Evolutionary conservation across 495 filamentous ascomycete species (phyloP).

Genomic region (Hyaloscypha bicolor): DNA sequence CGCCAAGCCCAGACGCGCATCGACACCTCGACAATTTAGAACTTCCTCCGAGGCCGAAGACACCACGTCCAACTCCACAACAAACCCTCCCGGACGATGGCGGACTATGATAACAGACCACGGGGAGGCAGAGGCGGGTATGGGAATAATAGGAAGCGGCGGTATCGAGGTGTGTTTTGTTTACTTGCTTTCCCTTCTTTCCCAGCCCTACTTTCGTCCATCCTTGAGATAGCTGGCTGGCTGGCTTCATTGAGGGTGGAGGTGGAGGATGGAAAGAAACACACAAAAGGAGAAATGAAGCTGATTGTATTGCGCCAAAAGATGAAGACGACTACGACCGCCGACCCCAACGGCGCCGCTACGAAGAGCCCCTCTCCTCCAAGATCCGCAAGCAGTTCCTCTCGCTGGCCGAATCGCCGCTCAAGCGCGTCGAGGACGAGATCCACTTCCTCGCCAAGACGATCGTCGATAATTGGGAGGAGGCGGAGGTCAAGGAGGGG

Average conservation of each 20-base stretch:
- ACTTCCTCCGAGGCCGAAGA: not conserved
- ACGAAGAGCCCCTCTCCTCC: slow-evolving; percentile 74
- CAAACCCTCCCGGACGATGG: slow-evolving; percentile 50
- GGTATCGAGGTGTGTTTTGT: slow-evolving; percentile 51
- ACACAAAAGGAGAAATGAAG: not conserved
- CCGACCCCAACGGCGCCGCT: slow-evolving; percentile 73
- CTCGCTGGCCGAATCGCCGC: slow-evolving; percentile 81
- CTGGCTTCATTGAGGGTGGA: not conserved
- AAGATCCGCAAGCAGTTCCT: slow-evolving; percentile 81
- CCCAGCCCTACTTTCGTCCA: not conserved
- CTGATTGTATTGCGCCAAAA: slow-evolving; percentile 32
- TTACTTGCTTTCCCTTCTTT: slow-evolving; percentile 16
- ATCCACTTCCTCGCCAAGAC: slow-evolving; percentile 72
- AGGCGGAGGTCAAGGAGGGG: slow-evolving; percentile 67
- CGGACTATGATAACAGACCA: slow-evolving; percentile 70
- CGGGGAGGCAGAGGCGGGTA: slow-evolving; percentile 57
- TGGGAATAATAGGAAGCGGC: slow-evolving; percentile 69
- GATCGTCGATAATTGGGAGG: slow-evolving; percentile 78
- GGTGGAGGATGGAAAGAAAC: not conserved
- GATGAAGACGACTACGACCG: slow-evolving; percentile 77
- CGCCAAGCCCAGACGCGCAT: slow-evolving; percentile 2
- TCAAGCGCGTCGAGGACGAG: slow-evolving; percentile 81
- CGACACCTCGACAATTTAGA: not conserved
- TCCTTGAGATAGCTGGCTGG: too few species aligned
- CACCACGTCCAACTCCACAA: not conserved